These are phyloP conservation scores for Plasmodium fragile DNA, from an alignment of 169 alveolate species.

Conservation along the genomic window DNA sequence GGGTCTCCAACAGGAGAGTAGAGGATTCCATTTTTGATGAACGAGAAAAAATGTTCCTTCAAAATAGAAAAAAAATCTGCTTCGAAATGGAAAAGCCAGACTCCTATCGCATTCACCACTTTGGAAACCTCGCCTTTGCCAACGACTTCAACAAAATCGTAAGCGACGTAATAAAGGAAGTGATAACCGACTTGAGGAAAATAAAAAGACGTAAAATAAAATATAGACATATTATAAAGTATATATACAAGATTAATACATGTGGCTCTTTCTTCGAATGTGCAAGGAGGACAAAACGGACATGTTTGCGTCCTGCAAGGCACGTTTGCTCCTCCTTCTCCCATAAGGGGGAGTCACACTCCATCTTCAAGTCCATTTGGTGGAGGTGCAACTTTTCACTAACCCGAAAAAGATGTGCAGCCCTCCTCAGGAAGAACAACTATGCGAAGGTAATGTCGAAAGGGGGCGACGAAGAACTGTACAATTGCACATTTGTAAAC, in stretches of 20 bases:
- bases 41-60: slow-evolving; percentile 4
- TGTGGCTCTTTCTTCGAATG: background rate
- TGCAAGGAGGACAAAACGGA: background rate
- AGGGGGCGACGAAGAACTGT: background rate
- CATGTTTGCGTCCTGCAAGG: background rate
- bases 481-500: slow-evolving; percentile 1
- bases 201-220: slow-evolving; percentile 37
- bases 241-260: slow-evolving; percentile 33
- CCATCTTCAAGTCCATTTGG: background rate
- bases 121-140: slow-evolving; percentile 22
- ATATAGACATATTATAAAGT: slow-evolving; percentile 48
- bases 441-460: background rate
- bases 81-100: slow-evolving; percentile 36
- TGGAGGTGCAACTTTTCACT: slow-evolving; percentile 16
- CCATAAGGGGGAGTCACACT: background rate
- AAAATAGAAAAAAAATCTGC: slow-evolving; percentile 22
- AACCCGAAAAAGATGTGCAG: background rate
- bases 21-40: slow-evolving; percentile 27
- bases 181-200: slow-evolving; percentile 1
- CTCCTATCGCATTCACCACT: slow-evolving; percentile 51
- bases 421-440: background rate
- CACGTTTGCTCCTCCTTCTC: too few relatives aligned
- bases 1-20: slow-evolving; percentile 2
- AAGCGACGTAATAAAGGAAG: slow-evolving; percentile 49
- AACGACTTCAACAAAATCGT: background rate